Percentiles rank a stretch among this genome's conserved stretches.
Evolutionary conservation across 2,329 filamentous ascomycete genomes (phyloP).

Genomic region (Aspergillus fumigatus): DNA sequence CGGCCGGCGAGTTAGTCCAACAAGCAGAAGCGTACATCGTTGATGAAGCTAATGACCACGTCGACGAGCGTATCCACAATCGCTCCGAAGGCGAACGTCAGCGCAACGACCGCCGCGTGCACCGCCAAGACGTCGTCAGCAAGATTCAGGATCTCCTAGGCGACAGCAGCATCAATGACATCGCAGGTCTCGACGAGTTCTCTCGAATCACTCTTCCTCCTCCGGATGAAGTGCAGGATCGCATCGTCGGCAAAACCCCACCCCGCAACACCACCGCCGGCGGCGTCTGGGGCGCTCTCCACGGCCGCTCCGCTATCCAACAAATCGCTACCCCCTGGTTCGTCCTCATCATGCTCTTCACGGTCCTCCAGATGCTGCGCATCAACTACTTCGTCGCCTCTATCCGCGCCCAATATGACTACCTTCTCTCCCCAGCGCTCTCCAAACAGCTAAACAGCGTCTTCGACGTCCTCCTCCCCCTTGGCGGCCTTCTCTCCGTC

Average conservation of each 20-base stretch:
- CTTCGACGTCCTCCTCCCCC: conserved; percentile 79
- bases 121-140: conserved; percentile 59
- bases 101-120: conserved; percentile 53
- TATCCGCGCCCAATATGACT: conserved; percentile 74
- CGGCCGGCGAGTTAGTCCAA: conserved; percentile 74
- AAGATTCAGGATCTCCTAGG: conserved; percentile 73
- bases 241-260: not conserved
- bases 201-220: conserved; percentile 32
- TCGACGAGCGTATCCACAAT: conserved; percentile 53
- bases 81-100: conserved; percentile 43
- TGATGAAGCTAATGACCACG: conserved; percentile 54
- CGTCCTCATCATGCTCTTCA: conserved; percentile 76
- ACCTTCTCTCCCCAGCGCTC: conserved; percentile 60
- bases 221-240: conserved; percentile 24
- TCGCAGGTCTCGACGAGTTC: not conserved
- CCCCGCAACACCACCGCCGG: conserved; percentile 28
- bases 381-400: conserved; percentile 95
- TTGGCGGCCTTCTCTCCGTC: conserved; percentile 78
- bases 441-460: conserved; percentile 72
- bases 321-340: conserved; percentile 59
- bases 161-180: conserved; percentile 13
- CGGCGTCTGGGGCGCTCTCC: conserved; percentile 83
- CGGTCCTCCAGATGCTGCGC: conserved; percentile 68
- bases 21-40: conserved; percentile 56
- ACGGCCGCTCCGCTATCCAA: conserved; percentile 59